Evolutionary conservation across 2,329 filamentous ascomycete species (phyloP), one percentile per base, ranked within the genome.

Genomic region (Dissoconium aciculare): DNA sequence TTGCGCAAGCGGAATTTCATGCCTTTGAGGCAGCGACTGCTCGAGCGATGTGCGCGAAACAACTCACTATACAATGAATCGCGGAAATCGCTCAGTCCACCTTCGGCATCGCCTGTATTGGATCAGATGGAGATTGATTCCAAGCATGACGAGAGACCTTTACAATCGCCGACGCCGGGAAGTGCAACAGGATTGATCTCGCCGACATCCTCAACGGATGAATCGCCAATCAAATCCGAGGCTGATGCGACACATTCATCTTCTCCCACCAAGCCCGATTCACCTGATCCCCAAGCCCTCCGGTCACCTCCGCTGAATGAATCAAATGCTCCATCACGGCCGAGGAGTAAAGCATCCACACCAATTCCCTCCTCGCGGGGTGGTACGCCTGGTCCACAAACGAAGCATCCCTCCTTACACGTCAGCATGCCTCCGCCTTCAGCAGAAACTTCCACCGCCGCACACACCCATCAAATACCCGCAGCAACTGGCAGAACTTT

Each of bases 21-120:
- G 6, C 46, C 52, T 6, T 39, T 45, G 10, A 45, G 42, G 16
- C 49, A 54, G 35, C 40, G 45, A 5, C 28, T 56, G 27, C 36
- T 56, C 21, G 40, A 51, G 14, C 42, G 50, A 15, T 55, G 52
- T 33, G 47, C 46, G 12, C 39, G 40, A 4, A 54, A 53, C 35
- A 52, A 51, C 29, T 33, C 45, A 23, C 19, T 23, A 8, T n/a
- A n/a, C 19, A 23, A n/a, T 8, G 19, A 8, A 23, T 23, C 19
- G n/a, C 19, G 8, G n/a, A 8, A 23, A 23, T 23, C 19, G 8
- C 19, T n/a, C 19, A 23, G 19, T 23, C 19, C 19, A 23, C 19
- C 19, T 8, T 23, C 19, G 19, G n/a, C 19, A n/a, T 8, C 29
- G 27, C 25, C 32, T 13, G 26, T 16, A 26, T 26, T n/a, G n/a